Conservation (phyloP, 2,329 filamentous ascomycete genomes). For the Myriangium duriaei region DNA sequence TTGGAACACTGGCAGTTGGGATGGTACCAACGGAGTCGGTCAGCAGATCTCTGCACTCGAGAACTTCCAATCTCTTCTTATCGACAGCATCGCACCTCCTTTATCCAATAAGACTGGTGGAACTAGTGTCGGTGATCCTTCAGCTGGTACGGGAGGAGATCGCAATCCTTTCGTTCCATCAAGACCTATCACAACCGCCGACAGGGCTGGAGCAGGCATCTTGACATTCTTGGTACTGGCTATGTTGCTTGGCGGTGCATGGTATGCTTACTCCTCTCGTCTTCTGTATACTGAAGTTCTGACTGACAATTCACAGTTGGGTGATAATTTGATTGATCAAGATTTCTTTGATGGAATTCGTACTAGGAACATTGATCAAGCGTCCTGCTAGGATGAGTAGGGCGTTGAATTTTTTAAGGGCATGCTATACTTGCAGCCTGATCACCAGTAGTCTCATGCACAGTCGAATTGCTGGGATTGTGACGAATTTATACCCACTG, state of each 20-base stretch:
- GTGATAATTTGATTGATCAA: too few relatives aligned
- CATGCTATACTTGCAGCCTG: too few relatives aligned
- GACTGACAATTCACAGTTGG: too few relatives aligned
- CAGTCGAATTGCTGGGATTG: too few relatives aligned
- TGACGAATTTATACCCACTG: too few relatives aligned
- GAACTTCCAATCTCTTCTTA: constrained; percentile 25
- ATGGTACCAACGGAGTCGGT: constrained; percentile 37
- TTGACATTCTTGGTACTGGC: constrained; percentile 31
- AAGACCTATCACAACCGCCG: constrained; percentile 41
- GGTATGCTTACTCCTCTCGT: too few relatives aligned
- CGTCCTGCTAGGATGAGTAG: too few relatives aligned
- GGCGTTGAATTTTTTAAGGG: too few relatives aligned
- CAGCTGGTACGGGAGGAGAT: constrained; percentile 3
- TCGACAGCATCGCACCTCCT: background rate
- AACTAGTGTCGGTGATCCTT: constrained; percentile 10
- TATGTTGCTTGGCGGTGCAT: background rate
- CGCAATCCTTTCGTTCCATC: background rate
- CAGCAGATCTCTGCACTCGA: constrained; percentile 43
- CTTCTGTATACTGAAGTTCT: too few relatives aligned
- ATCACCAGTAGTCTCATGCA: too few relatives aligned
- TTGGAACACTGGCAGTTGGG: constrained; percentile 29
- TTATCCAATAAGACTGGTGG: constrained; percentile 9
- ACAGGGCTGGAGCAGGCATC: constrained; percentile 57
- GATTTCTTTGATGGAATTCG: too few relatives aligned
- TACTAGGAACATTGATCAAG: too few relatives aligned